Percentiles rank a stretch among this genome's conserved stretches.
These are phyloP conservation scores for Botrytis deweyae DNA, from an alignment of 2,329 filamentous ascomycete genomes.

Conservation along the genomic window DNA sequence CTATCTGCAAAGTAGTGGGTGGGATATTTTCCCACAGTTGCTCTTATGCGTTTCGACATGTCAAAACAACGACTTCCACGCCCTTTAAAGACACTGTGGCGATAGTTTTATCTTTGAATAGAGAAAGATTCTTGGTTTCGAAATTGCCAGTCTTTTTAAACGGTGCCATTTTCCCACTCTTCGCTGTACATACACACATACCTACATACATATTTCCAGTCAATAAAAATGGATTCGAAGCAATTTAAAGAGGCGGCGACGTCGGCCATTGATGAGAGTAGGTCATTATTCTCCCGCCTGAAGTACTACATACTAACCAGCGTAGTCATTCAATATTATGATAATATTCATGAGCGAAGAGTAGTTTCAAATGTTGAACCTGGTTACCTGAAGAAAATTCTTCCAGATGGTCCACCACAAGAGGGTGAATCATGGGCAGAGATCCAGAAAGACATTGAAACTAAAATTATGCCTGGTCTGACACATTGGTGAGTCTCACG, in stretches of 20 bases:
- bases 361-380: conserved; percentile 79
- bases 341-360: conserved; percentile 65
- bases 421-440: conserved; percentile 71
- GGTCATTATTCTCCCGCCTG: conserved; percentile 37
- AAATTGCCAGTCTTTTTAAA: neutral
- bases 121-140: neutral
- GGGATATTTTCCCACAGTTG: neutral
- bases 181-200: neutral
- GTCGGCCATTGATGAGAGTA: conserved; percentile 79
- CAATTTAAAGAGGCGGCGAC: conserved; percentile 78
- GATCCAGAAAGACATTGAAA: conserved; percentile 81
- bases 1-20: neutral
- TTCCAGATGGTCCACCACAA: conserved; percentile 65
- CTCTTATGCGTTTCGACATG: neutral
- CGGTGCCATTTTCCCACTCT: neutral
- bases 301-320: conserved; percentile 22
- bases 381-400: conserved; percentile 78
- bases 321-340: conserved; percentile 79
- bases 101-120: neutral
- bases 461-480: conserved; percentile 85
- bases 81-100: neutral
- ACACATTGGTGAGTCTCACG: conserved; percentile 69
- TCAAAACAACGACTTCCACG: neutral
- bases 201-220: neutral
- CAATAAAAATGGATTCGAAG: conserved; percentile 67